Percentiles rank a stretch among this genome's conserved stretches.
phyloP scores from a whole-genome alignment of 192 early-diverging fungal species.

The Backusella westeae region DNA sequence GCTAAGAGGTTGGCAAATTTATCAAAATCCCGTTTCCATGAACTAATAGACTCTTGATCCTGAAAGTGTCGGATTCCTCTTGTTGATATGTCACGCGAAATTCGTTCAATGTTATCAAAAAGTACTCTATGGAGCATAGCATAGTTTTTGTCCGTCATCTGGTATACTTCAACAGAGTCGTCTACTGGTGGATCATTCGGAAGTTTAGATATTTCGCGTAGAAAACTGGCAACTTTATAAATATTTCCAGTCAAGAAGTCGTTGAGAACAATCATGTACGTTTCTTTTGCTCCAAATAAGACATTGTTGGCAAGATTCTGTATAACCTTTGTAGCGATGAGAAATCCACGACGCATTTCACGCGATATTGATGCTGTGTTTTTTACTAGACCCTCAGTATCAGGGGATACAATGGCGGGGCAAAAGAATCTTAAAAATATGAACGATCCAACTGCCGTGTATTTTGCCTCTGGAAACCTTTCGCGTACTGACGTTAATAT shows the following conservation, averaged over 20 bases:
- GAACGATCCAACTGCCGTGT: constrained; percentile 79
- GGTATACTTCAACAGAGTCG: background rate
- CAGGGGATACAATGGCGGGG: constrained; percentile 81
- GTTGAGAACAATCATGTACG: constrained; percentile 77
- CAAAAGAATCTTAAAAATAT: constrained; percentile 84
- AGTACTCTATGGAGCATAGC: constrained; percentile 52
- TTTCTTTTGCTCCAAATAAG: constrained; percentile 80
- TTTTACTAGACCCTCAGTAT: constrained; percentile 34
- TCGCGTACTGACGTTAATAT: constrained; percentile 59
- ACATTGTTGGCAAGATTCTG: constrained; percentile 87
- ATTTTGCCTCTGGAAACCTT: constrained; percentile 66
- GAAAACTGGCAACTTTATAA: constrained; percentile 57
- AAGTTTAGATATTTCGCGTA: constrained; percentile 57
- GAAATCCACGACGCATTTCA: constrained; percentile 72
- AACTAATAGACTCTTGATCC: background rate
- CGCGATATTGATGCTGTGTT: constrained; percentile 50
- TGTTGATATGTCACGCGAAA: constrained; percentile 57
- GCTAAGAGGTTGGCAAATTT: constrained; percentile 66
- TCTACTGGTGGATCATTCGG: background rate
- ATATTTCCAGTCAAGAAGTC: constrained; percentile 70
- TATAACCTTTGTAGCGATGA: constrained; percentile 82
- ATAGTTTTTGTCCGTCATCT: constrained; percentile 22
- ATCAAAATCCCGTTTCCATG: constrained; percentile 28
- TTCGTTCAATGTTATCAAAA: constrained; percentile 60
- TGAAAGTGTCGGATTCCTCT: constrained; percentile 1